These are phyloP conservation scores for Oropetium thomaeum DNA, from an alignment of 176 grass and related monocot species.

Conservation along the genomic window DNA sequence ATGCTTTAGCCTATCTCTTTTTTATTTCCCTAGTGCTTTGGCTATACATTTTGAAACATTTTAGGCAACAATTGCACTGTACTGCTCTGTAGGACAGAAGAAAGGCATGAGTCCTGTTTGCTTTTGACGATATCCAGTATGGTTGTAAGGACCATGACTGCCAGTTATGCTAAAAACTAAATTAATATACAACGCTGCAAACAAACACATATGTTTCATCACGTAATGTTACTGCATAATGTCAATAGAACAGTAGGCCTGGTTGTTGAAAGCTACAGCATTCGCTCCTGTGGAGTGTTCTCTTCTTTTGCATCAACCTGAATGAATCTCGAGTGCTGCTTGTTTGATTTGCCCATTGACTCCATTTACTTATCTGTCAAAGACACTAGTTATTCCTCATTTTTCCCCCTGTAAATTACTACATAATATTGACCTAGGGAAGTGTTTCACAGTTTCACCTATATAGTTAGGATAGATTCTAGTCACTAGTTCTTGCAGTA, in stretches of 20 bases:
- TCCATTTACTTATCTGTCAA: neutral
- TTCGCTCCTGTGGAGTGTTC: neutral
- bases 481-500: neutral
- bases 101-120: neutral
- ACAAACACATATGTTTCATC: neutral
- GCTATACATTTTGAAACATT: slow-evolving; percentile 21
- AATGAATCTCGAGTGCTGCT: neutral
- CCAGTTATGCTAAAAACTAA: slow-evolving; percentile 10
- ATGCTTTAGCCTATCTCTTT: neutral
- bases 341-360: neutral
- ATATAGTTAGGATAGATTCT: neutral
- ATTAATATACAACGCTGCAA: neutral
- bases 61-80: neutral
- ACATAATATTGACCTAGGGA: neutral
- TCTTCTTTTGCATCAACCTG: neutral
- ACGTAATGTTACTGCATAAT: slow-evolving; percentile 8
- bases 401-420: neutral
- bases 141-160: neutral
- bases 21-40: neutral
- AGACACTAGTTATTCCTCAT: neutral
- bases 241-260: slow-evolving; percentile 2
- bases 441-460: neutral
- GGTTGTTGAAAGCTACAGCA: neutral
- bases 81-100: neutral
- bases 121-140: slow-evolving; percentile 20